A percentile compares a stretch with the other conserved stretches of the same genome.
phyloP scores from a whole-genome alignment of 129 eudicot genomes.

The Chrysanthemum seticuspe region DNA sequence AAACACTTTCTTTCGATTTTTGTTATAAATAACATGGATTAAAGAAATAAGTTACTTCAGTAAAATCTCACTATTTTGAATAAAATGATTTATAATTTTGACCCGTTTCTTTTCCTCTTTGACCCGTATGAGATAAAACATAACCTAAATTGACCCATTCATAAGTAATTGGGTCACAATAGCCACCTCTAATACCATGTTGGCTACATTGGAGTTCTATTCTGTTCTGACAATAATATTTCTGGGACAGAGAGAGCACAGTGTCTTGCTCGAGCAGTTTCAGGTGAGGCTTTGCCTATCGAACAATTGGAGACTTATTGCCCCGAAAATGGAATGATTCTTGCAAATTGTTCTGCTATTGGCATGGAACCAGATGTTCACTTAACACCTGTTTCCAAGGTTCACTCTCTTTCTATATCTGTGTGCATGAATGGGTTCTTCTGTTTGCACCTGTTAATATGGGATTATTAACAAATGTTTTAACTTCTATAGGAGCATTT shows the following conservation, averaged over 20 bases:
- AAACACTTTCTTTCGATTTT: too few relatives aligned
- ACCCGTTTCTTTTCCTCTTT: too few relatives aligned
- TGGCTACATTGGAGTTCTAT: neutral
- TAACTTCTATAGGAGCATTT: constrained; percentile 46
- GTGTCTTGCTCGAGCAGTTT: constrained; percentile 75
- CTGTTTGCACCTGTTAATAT: neutral
- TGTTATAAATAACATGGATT: too few relatives aligned
- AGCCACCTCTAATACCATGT: neutral
- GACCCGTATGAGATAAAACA: too few relatives aligned
- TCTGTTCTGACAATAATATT: constrained; percentile 19
- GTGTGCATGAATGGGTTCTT: neutral
- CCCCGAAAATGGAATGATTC: constrained; percentile 82
- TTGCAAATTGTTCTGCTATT: constrained; percentile 78
- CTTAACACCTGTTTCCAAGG: constrained; percentile 81
- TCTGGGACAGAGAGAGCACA: constrained; percentile 56
- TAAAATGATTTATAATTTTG: too few relatives aligned
- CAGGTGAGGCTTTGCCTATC: constrained; percentile 73
- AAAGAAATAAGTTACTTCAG: too few relatives aligned
- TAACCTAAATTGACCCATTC: too few relatives aligned
- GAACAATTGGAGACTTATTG: constrained; percentile 45
- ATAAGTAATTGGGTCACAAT: too few relatives aligned
- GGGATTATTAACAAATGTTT: constrained; percentile 12
- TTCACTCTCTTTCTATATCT: constrained; percentile 18
- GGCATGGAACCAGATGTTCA: constrained; percentile 80
- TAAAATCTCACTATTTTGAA: too few relatives aligned